Percentiles rank a stretch among this genome's conserved stretches.
These are phyloP conservation scores for Termitomyces sp. DNA, from an alignment of 768 basidiomycete species.

Conservation along the genomic window DNA sequence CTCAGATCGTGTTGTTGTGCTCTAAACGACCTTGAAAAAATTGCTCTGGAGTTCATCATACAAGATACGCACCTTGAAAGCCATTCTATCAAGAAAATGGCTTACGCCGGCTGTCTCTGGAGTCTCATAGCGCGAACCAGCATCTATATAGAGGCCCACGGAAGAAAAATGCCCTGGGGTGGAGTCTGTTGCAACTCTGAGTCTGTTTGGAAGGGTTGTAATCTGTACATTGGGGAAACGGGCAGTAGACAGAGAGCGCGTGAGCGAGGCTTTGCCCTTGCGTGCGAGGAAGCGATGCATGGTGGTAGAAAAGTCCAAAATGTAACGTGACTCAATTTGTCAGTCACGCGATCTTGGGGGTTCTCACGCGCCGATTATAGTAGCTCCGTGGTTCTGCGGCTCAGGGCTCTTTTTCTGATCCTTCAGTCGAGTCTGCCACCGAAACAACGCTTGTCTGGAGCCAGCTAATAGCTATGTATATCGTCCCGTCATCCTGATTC, in stretches of 20 bases:
- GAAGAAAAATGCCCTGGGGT: conserved; percentile 94
- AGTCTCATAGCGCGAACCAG: conserved; percentile 87
- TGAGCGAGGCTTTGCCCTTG: conserved; percentile 24
- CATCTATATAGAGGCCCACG: conserved; percentile 90
- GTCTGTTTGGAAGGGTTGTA: conserved; percentile 87
- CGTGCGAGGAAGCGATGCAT: conserved; percentile 30
- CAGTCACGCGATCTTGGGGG: neutral
- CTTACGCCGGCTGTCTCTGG: conserved; percentile 71
- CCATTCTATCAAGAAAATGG: conserved; percentile 93
- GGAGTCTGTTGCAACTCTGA: conserved; percentile 87
- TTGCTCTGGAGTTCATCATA: neutral
- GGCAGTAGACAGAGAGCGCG: conserved; percentile 12
- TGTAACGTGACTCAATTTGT: conserved; percentile 9
- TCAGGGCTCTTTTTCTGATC: neutral
- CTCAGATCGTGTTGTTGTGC: conserved; percentile 65
- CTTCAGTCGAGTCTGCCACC: neutral
- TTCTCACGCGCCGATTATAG: neutral
- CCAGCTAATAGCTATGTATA: no score
- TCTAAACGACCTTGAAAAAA: conserved; percentile 38
- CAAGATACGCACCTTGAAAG: conserved; percentile 75
- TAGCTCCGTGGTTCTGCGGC: neutral
- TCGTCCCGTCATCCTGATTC: neutral
- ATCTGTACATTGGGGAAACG: conserved; percentile 45
- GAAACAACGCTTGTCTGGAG: neutral
- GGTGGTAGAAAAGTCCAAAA: conserved; percentile 9